Conservation (phyloP, 31 red algal genomes). For the Asparagopsis taxiformis region DNA sequence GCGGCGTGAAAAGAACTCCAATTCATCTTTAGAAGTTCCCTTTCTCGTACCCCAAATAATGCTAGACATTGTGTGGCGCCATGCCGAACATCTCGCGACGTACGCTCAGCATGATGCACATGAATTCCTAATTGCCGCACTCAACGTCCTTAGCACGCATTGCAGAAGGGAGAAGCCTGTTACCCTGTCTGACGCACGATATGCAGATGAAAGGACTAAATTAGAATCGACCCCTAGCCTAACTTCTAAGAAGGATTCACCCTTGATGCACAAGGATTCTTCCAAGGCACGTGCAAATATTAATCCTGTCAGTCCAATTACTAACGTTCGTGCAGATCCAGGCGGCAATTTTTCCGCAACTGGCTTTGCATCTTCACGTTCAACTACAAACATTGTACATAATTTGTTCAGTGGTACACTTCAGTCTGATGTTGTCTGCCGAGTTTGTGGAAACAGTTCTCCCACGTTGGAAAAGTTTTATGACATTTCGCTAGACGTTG, state of each 20-base stretch:
- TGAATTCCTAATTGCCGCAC: conserved; percentile 80
- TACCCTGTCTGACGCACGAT: background rate
- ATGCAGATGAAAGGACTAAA: background rate
- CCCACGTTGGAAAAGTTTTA: conserved; percentile 89
- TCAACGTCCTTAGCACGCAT: conserved; percentile 75
- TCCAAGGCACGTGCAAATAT: conserved; percentile 9
- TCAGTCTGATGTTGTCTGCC: conserved; percentile 85
- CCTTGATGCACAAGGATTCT: background rate
- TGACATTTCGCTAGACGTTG: conserved; percentile 90
- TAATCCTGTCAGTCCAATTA: conserved; percentile 29
- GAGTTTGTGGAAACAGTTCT: conserved; percentile 74
- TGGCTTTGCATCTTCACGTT: background rate
- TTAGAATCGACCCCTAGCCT: background rate
- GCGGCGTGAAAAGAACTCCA: conserved; percentile 32
- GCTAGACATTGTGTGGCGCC: conserved; percentile 87
- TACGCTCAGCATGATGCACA: conserved; percentile 98
- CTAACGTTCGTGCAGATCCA: conserved; percentile 36
- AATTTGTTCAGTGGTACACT: conserved; percentile 84
- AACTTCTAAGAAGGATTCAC: background rate
- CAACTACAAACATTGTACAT: conserved; percentile 59
- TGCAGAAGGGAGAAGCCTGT: conserved; percentile 24
- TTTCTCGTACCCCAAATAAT: conserved; percentile 84
- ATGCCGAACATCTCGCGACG: conserved; percentile 81
- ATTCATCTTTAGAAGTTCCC: conserved; percentile 39
- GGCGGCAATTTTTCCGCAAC: conserved; percentile 25